Evolutionary conservation across 1,139 yeast genomes (phyloP).

Genomic region (Pichia sp.): DNA sequence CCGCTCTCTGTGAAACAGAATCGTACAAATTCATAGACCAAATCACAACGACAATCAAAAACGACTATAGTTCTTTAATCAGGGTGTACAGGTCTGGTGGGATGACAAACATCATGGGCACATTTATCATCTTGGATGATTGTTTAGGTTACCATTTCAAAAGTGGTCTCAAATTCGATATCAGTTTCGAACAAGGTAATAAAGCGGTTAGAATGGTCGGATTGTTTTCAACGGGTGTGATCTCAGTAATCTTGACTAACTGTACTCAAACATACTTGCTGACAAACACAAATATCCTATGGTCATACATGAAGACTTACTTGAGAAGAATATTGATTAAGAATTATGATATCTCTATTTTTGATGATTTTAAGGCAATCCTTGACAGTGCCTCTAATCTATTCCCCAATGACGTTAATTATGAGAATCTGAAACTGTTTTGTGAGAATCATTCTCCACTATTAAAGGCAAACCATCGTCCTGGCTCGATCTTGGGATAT

Average conservation of each 20-base stretch:
- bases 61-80: conserved; percentile 9
- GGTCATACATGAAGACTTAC: too few species aligned
- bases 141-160: conserved; percentile 17
- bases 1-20: conserved; percentile 7
- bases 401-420: too few species aligned
- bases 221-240: conserved; percentile 16
- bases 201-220: conserved; percentile 14
- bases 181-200: conserved; percentile 9
- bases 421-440: too few species aligned
- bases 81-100: not conserved
- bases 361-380: too few species aligned
- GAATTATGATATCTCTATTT: not conserved
- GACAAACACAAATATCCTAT: too few species aligned
- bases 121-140: conserved; percentile 12
- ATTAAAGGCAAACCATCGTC: too few species aligned
- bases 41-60: conserved; percentile 9
- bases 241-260: conserved; percentile 15
- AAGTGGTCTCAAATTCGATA: conserved; percentile 11
- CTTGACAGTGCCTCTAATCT: too few species aligned
- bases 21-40: conserved; percentile 5
- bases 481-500: too few species aligned
- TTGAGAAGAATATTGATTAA: too few species aligned
- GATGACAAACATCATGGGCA: conserved; percentile 3
- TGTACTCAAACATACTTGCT: too few species aligned
- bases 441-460: too few species aligned